Percentiles rank a stretch among this genome's conserved stretches.
Evolutionary conservation across 1,139 yeast species (phyloP).

Genomic region (Wickerhamomyces sp.): DNA sequence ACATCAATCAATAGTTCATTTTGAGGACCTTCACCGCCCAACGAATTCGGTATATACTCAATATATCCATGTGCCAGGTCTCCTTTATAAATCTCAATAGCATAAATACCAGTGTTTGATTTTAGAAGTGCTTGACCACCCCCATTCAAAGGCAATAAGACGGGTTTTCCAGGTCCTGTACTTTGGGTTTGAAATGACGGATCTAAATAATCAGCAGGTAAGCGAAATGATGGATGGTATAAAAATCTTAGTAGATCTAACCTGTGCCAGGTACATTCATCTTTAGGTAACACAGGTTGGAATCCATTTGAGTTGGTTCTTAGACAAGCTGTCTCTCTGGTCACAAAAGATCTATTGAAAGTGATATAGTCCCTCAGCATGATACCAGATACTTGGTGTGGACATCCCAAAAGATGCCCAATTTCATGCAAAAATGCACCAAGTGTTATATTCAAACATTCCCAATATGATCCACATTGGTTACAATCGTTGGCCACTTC

Average conservation of each 20-base stretch:
- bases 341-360: slow-evolving; percentile 77
- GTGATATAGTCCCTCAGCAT: slow-evolving; percentile 85
- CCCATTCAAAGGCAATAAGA: slow-evolving; percentile 41
- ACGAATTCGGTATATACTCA: slow-evolving; percentile 54
- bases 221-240: slow-evolving; percentile 72
- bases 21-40: slow-evolving; percentile 60
- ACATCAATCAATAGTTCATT: slow-evolving; percentile 46
- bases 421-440: slow-evolving; percentile 97
- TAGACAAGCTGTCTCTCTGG: slow-evolving; percentile 58
- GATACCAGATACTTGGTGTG: slow-evolving; percentile 86
- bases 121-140: slow-evolving; percentile 42
- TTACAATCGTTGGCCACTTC: slow-evolving; percentile 88
- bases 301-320: slow-evolving; percentile 45
- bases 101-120: slow-evolving; percentile 63
- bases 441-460: slow-evolving; percentile 75
- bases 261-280: slow-evolving; percentile 85
- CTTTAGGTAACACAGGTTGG: slow-evolving; percentile 50
- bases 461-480: slow-evolving; percentile 89
- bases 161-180: slow-evolving; percentile 28
- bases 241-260: slow-evolving; percentile 74
- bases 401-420: slow-evolving; percentile 87
- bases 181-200: slow-evolving; percentile 22
- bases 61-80: slow-evolving; percentile 62
- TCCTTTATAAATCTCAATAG: slow-evolving; percentile 58
- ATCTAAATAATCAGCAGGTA: slow-evolving; percentile 56